A percentile compares a stretch with the other conserved stretches of the same genome.
phyloP scores from a whole-genome alignment of 805 yeast species.

The Huiozyma sinensis region DNA sequence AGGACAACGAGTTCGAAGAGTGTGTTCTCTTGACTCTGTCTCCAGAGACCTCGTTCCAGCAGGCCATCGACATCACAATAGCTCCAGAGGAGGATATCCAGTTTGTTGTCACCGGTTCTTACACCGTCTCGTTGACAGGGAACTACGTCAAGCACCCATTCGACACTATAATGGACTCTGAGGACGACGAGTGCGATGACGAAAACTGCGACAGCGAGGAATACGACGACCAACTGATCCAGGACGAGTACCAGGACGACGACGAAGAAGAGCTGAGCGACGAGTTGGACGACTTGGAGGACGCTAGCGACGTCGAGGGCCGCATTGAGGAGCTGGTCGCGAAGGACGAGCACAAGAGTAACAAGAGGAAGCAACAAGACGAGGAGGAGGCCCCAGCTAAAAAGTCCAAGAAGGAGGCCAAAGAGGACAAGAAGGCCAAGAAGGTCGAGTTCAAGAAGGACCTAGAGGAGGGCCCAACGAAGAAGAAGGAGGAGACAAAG shows the following conservation, averaged over 20 bases:
- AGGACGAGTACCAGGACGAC: slow-evolving; percentile 55
- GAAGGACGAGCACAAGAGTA: slow-evolving; percentile 39
- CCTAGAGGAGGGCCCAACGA: slow-evolving; percentile 91
- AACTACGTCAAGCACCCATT: slow-evolving; percentile 94
- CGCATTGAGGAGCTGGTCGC: slow-evolving; percentile 67
- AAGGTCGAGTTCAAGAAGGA: slow-evolving; percentile 83
- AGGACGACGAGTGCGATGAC: slow-evolving; percentile 38
- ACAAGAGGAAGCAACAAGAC: slow-evolving; percentile 24
- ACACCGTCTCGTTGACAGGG: slow-evolving; percentile 86
- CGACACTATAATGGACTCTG: slow-evolving; percentile 37
- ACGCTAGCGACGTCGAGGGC: slow-evolving; percentile 58
- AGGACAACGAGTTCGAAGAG: slow-evolving; percentile 70
- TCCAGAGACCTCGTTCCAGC: slow-evolving; percentile 79
- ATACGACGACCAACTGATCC: slow-evolving; percentile 37
- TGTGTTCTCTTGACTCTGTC: slow-evolving; percentile 81
- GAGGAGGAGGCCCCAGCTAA: slow-evolving; percentile 14
- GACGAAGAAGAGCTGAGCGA: slow-evolving; percentile 53
- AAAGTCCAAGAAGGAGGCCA: slow-evolving; percentile 26
- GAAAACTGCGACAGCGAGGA: slow-evolving; percentile 24
- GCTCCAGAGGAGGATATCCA: slow-evolving; percentile 88
- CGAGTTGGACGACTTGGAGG: slow-evolving; percentile 41
- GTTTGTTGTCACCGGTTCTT: slow-evolving; percentile 93
- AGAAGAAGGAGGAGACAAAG: slow-evolving; percentile 28
- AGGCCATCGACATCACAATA: slow-evolving; percentile 79
- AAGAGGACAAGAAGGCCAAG: slow-evolving; percentile 34